Percentiles rank a stretch among this genome's conserved stretches.
Evolutionary conservation across 75 land plant genomes (phyloP).

Genomic region (Larix kaempferi): DNA sequence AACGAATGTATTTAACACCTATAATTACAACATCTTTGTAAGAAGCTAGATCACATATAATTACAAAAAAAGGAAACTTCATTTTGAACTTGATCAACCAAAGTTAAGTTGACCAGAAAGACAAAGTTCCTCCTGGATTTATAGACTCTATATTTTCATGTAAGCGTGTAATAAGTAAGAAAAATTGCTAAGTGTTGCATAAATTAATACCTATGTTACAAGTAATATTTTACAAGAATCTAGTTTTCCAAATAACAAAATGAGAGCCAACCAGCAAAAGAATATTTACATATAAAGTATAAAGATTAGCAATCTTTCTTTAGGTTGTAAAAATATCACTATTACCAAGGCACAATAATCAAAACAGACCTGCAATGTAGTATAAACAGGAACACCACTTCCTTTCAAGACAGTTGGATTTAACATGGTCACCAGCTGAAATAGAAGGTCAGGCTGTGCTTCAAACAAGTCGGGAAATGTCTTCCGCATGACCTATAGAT

Average conservation of each 20-base stretch:
- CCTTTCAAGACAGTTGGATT: slow-evolving; percentile 87
- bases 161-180: neutral
- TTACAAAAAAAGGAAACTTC: neutral
- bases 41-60: neutral
- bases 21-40: too few relatives aligned
- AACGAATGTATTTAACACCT: neutral
- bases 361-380: slow-evolving; percentile 76
- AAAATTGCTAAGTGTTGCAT: neutral
- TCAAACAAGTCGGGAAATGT: slow-evolving; percentile 95
- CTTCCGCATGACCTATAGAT: slow-evolving; percentile 75
- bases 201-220: neutral
- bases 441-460: slow-evolving; percentile 93
- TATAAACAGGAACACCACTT: slow-evolving; percentile 81
- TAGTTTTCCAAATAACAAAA: too few relatives aligned
- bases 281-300: neutral
- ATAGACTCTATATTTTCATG: neutral
- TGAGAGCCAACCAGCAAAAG: neutral
- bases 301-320: neutral
- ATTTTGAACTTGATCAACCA: neutral
- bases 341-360: neutral
- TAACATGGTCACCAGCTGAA: slow-evolving; percentile 98
- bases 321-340: neutral
- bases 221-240: neutral
- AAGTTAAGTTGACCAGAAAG: neutral
- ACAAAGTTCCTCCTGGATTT: neutral